Evolutionary conservation across 2,329 filamentous ascomycete genomes (phyloP).

Genomic region (Ophiostoma sp.): DNA sequence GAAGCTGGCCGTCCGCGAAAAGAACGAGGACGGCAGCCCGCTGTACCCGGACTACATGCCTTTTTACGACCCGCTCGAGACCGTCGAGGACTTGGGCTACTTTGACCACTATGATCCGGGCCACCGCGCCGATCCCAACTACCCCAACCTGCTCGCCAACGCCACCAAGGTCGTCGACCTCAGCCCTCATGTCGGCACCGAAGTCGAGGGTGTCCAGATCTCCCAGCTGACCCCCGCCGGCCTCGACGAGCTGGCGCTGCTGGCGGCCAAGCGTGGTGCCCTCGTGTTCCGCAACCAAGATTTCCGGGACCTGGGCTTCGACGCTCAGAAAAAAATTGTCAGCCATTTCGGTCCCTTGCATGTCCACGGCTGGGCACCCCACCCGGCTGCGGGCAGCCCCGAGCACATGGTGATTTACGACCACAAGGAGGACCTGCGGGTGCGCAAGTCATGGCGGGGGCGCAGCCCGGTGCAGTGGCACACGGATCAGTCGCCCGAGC

Average conservation of each 20-base stretch:
- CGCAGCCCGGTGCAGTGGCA: conserved; percentile 21
- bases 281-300: conserved; percentile 27
- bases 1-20: conserved; percentile 10
- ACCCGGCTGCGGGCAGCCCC: conserved; percentile 13
- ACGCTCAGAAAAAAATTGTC: conserved; percentile 1
- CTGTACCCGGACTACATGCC: conserved; percentile 21
- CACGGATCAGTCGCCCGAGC: conserved; percentile 20
- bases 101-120: conserved; percentile 20
- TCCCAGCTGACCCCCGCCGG: conserved; percentile 18
- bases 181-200: conserved; percentile 19
- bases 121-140: conserved; percentile 20
- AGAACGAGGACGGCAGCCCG: conserved; percentile 21
- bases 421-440: conserved; percentile 18
- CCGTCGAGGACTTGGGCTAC: conserved; percentile 17
- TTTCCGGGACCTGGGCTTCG: conserved; percentile 25
- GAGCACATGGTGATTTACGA: conserved; percentile 22
- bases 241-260: conserved; percentile 14
- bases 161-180: conserved; percentile 14
- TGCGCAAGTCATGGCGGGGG: conserved; percentile 15
- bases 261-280: conserved; percentile 15
- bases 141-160: conserved; percentile 6
- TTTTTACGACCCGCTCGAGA: conserved; percentile 20
- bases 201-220: conserved; percentile 16
- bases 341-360: conserved; percentile 20
- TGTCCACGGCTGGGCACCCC: conserved; percentile 19